phyloP scores from a whole-genome alignment of 164 flowering plant species.

The Buxus sempervirens region DNA sequence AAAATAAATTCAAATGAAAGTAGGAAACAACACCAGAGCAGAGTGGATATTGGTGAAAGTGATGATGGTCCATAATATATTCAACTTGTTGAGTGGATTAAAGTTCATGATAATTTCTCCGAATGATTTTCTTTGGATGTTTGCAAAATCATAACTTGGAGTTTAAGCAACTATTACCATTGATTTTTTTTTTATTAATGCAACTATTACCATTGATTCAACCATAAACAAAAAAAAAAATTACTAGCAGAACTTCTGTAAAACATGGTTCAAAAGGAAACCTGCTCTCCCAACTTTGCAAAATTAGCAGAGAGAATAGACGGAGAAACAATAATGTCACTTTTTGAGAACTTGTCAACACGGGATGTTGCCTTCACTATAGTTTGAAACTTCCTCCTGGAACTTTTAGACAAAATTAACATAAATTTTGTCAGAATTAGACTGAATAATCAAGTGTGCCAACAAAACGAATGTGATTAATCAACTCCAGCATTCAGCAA shows the following conservation, averaged over 20 bases:
- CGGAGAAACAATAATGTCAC: constrained; percentile 92
- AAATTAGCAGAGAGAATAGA: constrained; percentile 97
- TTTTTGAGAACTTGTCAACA: constrained; percentile 88
- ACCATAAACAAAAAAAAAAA: not conserved
- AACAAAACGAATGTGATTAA: not conserved
- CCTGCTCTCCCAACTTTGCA: constrained; percentile 97
- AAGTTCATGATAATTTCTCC: not conserved
- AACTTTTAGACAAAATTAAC: constrained; percentile 11
- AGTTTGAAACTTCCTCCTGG: constrained; percentile 54
- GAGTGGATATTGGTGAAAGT: not conserved
- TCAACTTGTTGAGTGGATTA: not conserved
- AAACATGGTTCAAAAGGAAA: constrained; percentile 12
- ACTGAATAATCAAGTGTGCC: not conserved
- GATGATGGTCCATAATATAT: not conserved
- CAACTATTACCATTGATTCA: not conserved
- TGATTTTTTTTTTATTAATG: too few relatives aligned
- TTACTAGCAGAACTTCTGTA: not conserved
- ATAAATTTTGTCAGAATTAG: not conserved
- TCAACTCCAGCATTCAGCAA: not conserved
- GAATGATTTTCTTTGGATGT: not conserved
- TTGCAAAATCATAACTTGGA: not conserved
- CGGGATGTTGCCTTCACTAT: constrained; percentile 76
- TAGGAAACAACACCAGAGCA: not conserved
- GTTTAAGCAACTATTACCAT: not conserved
- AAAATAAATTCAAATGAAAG: not conserved